phyloP scores from a whole-genome alignment of 2,329 filamentous ascomycete genomes.

The Ambrosiella cleistominuta region DNA sequence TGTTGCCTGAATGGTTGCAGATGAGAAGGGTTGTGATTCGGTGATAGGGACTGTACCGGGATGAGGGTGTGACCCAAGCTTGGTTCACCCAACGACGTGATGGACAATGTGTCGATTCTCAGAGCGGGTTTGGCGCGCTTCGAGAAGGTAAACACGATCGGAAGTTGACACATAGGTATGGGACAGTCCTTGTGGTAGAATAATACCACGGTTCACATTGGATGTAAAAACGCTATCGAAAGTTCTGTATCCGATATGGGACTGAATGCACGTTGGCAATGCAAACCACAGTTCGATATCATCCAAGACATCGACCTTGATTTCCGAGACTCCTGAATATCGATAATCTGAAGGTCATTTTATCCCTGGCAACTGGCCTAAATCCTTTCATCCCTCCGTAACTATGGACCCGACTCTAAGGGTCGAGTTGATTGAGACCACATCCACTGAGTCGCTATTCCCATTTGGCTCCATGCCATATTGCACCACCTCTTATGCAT shows the following conservation, averaged over 20 bases:
- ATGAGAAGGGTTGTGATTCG: neutral
- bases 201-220: too few relatives aligned
- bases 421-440: too few relatives aligned
- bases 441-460: too few relatives aligned
- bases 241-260: too few relatives aligned
- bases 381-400: too few relatives aligned
- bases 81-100: constrained; percentile 3
- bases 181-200: neutral
- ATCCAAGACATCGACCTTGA: neutral
- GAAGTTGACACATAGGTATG: neutral
- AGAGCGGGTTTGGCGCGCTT: neutral
- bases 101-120: neutral
- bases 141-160: neutral
- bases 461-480: too few relatives aligned
- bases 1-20: neutral
- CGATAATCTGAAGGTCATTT: neutral
- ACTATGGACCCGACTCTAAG: too few relatives aligned
- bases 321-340: neutral
- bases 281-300: neutral
- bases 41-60: neutral
- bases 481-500: too few relatives aligned
- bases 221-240: neutral
- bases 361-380: too few relatives aligned
- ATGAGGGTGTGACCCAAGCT: neutral
- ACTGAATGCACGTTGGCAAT: too few relatives aligned